Evolutionary conservation across 139 green algal species (phyloP).

Genomic region (Chlamydomonas schloesseri): DNA sequence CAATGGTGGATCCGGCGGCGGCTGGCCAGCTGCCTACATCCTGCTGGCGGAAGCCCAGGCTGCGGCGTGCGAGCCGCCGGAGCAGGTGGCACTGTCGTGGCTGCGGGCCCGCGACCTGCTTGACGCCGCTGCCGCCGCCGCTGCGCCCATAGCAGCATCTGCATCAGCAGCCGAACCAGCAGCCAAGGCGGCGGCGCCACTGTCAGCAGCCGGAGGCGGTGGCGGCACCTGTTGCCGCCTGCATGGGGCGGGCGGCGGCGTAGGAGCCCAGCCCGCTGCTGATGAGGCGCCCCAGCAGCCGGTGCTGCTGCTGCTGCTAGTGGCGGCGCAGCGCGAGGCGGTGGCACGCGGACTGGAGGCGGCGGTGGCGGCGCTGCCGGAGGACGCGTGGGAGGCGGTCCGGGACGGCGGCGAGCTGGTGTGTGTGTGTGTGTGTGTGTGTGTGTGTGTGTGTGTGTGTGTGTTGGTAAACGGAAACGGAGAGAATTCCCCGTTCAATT

Average conservation of each 20-base stretch:
- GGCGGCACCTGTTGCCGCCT: not conserved
- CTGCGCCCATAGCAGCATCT: too few species aligned
- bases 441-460: too few species aligned
- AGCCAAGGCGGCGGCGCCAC: not conserved
- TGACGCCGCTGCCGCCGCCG: too few species aligned
- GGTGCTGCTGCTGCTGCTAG: not conserved
- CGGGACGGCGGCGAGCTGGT: constrained; percentile 18
- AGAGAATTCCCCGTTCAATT: too few species aligned
- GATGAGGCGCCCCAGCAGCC: not conserved
- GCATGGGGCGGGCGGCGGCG: not conserved
- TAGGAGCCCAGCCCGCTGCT: not conserved
- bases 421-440: not conserved
- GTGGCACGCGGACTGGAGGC: constrained; percentile 9
- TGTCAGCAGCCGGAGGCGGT: not conserved
- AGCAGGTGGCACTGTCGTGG: constrained; percentile 8
- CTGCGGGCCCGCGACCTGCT: not conserved
- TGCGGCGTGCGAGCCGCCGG: not conserved
- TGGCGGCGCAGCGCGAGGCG: not conserved
- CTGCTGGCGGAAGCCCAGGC: constrained; percentile 7
- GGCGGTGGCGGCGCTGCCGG: constrained; percentile 8
- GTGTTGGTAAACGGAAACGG: too few species aligned
- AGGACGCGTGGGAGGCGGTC: constrained; percentile 25
- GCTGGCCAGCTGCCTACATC: not conserved
- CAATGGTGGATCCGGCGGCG: not conserved
- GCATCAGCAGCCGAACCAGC: not conserved